Percentiles rank a stretch among this genome's conserved stretches.
phyloP scores from a whole-genome alignment of 345 rosid species.

The Gossypioides kirkii region DNA sequence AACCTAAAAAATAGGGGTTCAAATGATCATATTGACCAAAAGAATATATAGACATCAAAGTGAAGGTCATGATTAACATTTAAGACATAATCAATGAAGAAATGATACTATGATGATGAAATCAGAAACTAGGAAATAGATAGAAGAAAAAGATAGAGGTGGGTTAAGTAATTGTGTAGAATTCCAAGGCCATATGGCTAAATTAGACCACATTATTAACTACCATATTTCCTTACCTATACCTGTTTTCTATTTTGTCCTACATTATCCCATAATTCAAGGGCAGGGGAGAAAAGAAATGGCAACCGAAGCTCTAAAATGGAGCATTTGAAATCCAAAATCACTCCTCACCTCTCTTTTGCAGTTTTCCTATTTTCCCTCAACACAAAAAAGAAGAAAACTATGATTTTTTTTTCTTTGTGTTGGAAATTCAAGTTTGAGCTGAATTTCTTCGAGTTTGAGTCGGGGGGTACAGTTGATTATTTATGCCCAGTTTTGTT shows the following conservation, averaged over 20 bases:
- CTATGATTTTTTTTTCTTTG: not conserved
- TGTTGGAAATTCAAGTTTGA: not conserved
- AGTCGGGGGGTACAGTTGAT: not conserved
- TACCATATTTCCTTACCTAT: not conserved
- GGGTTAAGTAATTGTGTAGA: not conserved
- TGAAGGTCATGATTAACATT: not conserved
- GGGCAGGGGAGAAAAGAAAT: slow-evolving; percentile 10
- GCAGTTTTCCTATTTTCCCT: not conserved
- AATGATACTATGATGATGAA: not conserved
- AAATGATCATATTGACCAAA: too few relatives aligned
- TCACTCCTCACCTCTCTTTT: slow-evolving; percentile 13
- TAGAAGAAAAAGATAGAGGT: not conserved
- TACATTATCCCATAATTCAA: slow-evolving; percentile 14
- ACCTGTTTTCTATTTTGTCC: slow-evolving; percentile 34
- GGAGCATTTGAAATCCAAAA: slow-evolving; percentile 27
- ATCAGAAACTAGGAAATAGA: not conserved
- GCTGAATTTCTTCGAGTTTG: not conserved
- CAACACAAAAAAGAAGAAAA: not conserved
- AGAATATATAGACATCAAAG: too few relatives aligned
- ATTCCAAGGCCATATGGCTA: not conserved
- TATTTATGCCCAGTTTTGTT: not conserved
- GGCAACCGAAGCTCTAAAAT: slow-evolving; percentile 25
- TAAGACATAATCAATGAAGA: not conserved
- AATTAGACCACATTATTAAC: slow-evolving; percentile 1
- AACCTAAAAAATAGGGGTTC: too few relatives aligned